Conservation (phyloP, 768 basidiomycete genomes). For the Cystofilobasidium macerans region DNA sequence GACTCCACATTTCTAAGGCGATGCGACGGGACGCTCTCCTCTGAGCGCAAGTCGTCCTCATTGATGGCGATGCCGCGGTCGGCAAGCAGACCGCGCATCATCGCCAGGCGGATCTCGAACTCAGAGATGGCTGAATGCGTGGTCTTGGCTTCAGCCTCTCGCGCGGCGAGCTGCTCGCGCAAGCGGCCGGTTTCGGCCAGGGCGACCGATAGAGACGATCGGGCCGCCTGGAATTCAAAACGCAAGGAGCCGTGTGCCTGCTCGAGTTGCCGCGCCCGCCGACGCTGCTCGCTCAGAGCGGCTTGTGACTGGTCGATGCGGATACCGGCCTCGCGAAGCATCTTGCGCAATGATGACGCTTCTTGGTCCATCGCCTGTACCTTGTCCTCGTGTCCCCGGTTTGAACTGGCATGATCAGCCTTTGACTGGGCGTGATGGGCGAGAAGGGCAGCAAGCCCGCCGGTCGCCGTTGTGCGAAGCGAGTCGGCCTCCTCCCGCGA, state of each 20-base stretch:
- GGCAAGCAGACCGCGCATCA: conserved; percentile 72
- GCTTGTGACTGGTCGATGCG: conserved; percentile 58
- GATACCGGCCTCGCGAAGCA: conserved; percentile 67
- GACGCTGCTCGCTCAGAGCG: conserved; percentile 58
- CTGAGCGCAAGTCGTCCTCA: conserved; percentile 49
- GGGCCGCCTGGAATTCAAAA: conserved; percentile 56
- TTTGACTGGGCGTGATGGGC: conserved; percentile 77
- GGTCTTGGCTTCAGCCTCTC: conserved; percentile 56
- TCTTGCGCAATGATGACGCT: conserved; percentile 57
- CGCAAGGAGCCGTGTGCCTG: conserved; percentile 54
- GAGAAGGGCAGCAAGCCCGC: conserved; percentile 70
- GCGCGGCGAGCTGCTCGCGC: conserved; percentile 56
- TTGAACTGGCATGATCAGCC: conserved; percentile 66
- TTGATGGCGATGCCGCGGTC: conserved; percentile 76
- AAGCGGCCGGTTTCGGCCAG: conserved; percentile 57
- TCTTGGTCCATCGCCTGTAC: conserved; percentile 69
- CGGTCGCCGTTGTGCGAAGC: conserved; percentile 73
- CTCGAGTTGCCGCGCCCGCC: conserved; percentile 54
- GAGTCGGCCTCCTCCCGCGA: conserved; percentile 88
- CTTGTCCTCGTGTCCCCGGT: conserved; percentile 70
- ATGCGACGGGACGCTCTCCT: conserved; percentile 26
- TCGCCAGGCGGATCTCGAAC: conserved; percentile 57
- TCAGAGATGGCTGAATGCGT: conserved; percentile 58
- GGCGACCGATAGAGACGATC: conserved; percentile 48
- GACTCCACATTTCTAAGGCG: conserved; percentile 56